Evolutionary conservation across 441 rosid species (phyloP), one percentile per base, ranked within the genome.

Genomic region (Euphorbia celastroides): DNA sequence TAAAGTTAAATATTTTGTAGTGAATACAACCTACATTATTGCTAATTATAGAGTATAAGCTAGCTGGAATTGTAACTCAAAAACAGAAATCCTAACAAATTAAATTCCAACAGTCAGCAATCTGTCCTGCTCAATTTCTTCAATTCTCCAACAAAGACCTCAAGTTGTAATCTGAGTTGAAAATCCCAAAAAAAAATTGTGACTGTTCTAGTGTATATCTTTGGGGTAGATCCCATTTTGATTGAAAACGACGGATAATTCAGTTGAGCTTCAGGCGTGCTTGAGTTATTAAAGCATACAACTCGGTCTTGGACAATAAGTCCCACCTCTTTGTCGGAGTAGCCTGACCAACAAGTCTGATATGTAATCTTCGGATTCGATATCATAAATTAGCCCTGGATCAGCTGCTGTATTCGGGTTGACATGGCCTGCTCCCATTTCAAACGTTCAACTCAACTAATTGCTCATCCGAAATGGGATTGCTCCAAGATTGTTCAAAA

Each of bases 241-340:
- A 82, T 60, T 7, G 83, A 79, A 56, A 83, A 86, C 0, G 90
- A 80, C 34, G 87, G 84, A 34, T 85, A 78, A 59, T 85, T 85
- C 27, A 83, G 79, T 50, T 81, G 78, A 36, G 81, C 70, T 46
- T 81, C 86, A 50, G 74, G 66, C 50, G 80, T 80, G 59, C 30
- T 71, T 2, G 74, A 1, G 22, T 46, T 59, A 14, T 38, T 28
- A 16, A 78, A 62, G 51, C 86, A 82, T 3, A 66, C 13, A 12
- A 79, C 75, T 5, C 46, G 27, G 14, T 31, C 60, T n/a, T 74
- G 75, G 1, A 55, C 76, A 10, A 84, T 66, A 22, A 30, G 17
- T 54, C 28, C 58, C 3, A 82, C 67, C 36, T 76, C 46, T 8
- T 55, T 41, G 63, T 81, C 74, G 0, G 67, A 41, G 74, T 85